Evolutionary conservation across 371 early-diverging fungal genomes (phyloP), one percentile per base, ranked within the genome.

Genomic region (Mortierella polycephala): DNA sequence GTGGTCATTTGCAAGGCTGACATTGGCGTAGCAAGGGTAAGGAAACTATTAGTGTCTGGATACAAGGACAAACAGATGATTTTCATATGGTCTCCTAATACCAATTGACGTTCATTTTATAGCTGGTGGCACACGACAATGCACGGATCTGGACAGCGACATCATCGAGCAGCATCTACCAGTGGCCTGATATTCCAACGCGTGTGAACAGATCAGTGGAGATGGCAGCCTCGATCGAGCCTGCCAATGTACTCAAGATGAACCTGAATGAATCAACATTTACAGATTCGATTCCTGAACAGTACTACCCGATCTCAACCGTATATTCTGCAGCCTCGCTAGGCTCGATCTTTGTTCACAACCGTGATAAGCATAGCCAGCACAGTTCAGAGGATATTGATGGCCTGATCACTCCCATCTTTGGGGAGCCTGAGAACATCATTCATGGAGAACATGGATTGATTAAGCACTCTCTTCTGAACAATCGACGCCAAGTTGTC

Each of bases 61-160:
- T 23, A 14, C 10, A 54, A 12, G 8, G 12, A 39, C n/a, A 14
- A 40, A 47, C 30, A 11, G 30, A 41, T 39, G n/a, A 23, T 12
- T 11, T 21, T 6, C 20, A 42, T 3, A 20, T 14, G 30, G 30
- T 30, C 4, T 30, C 4, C 30, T 30, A n/a, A 23, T 53, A 2
- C 57, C 52, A 18, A 57, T 41, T 55, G 21, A 44, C 13, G 10
- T 42, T 45, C 8, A 59, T 41, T 49, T 20, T 60, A 10, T 18
- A 92, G 92, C 81, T 95, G 74, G 87, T 86, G 18, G 94, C 93
- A 2, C 81, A 91, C 13, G 90, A 96, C 37, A 93, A 95, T 73
- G 82, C 88, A 44, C 95, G 89, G 71, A 83, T 98, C 3, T 98
- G 97, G 97, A 96, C 97, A 4, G 96, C 98, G 0, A 97, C 98